These are phyloP conservation scores for Gardenia jasminoides DNA, from an alignment of 257 asterid species.

Conservation along the genomic window DNA sequence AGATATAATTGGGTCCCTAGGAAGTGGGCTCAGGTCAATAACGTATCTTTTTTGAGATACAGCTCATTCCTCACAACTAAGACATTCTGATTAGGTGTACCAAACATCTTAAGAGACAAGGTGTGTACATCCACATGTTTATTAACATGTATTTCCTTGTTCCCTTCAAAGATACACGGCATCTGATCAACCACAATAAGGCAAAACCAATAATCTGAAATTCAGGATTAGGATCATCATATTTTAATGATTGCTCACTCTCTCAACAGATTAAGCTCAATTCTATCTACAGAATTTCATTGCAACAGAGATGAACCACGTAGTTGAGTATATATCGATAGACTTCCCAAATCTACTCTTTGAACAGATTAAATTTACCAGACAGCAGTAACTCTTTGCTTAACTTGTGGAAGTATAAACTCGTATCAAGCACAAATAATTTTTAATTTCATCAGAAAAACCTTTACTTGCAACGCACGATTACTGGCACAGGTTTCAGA, in stretches of 20 bases:
- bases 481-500: slow-evolving; percentile 93
- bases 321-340: not conserved
- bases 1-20: not conserved
- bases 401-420: not conserved
- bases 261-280: not conserved
- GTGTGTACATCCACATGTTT: not conserved
- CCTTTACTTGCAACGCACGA: slow-evolving; percentile 87
- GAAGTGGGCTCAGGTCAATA: not conserved
- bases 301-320: not conserved
- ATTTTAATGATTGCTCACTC: not conserved
- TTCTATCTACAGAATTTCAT: not conserved
- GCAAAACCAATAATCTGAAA: not conserved
- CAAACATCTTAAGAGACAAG: not conserved
- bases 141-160: not conserved
- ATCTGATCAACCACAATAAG: not conserved
- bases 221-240: not conserved
- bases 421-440: not conserved
- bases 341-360: not conserved
- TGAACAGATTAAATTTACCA: not conserved
- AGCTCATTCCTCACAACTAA: not conserved
- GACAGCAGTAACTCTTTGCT: not conserved
- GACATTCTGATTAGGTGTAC: not conserved
- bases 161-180: not conserved
- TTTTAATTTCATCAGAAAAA: slow-evolving; percentile 10
- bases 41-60: not conserved